A percentile compares a stretch with the other conserved stretches of the same genome.
phyloP scores from a whole-genome alignment of 305 asterid species.

The Solanum chacoense region DNA sequence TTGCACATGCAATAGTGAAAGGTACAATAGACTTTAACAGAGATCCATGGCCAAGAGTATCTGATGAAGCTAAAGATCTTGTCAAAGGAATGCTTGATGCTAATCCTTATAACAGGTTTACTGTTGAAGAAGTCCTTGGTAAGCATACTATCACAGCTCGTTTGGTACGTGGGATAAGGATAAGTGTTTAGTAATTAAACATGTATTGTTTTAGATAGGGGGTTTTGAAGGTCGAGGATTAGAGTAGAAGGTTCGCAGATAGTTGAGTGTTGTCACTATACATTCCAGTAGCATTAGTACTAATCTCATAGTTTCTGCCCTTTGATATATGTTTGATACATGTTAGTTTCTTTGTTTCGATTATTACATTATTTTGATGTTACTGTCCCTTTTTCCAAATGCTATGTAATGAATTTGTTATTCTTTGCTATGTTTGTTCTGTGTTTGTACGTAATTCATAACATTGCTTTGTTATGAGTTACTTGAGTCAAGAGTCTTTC shows the following conservation, averaged over 20 bases:
- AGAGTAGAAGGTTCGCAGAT: background rate
- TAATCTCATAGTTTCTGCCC: background rate
- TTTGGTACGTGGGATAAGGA: background rate
- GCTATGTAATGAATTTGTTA: background rate
- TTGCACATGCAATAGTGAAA: slow-evolving; percentile 69
- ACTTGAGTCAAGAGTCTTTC: background rate
- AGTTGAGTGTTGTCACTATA: background rate
- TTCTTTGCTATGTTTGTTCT: background rate
- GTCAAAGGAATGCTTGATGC: slow-evolving; percentile 71
- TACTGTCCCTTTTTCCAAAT: background rate
- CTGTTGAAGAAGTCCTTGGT: slow-evolving; percentile 70
- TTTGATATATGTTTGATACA: background rate
- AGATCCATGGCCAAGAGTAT: slow-evolving; percentile 90
- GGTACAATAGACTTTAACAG: slow-evolving; percentile 58
- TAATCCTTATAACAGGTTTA: slow-evolving; percentile 50
- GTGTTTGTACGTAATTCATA: background rate
- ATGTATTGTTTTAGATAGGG: background rate
- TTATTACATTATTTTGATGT: background rate
- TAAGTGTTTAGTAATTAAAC: background rate
- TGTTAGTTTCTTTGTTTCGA: background rate
- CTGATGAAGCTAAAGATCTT: slow-evolving; percentile 65
- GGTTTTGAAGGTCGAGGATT: background rate
- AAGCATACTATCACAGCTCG: background rate
- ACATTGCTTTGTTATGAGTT: background rate
- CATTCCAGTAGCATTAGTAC: background rate